phyloP scores from a whole-genome alignment of 2,329 filamentous ascomycete species.

The Venturia aucupariae region DNA sequence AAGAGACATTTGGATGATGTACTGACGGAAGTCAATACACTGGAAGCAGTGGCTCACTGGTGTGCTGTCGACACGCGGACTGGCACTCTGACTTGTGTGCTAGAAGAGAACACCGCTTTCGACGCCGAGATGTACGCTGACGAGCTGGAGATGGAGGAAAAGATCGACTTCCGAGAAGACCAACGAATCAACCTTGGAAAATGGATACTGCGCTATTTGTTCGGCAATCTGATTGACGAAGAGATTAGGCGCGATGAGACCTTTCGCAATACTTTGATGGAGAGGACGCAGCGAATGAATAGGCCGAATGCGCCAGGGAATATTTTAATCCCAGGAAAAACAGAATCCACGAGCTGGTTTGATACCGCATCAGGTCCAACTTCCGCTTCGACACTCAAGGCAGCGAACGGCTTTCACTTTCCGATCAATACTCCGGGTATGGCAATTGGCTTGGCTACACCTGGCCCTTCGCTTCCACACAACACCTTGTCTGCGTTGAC shows the following conservation, averaged over 20 bases:
- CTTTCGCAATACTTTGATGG: slow-evolving; percentile 60
- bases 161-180: slow-evolving; percentile 79
- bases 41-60: slow-evolving; percentile 88
- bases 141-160: slow-evolving; percentile 64
- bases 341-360: slow-evolving; percentile 38
- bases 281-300: slow-evolving; percentile 39
- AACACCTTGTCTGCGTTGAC: neutral
- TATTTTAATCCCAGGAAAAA: slow-evolving; percentile 49
- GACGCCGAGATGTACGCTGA: slow-evolving; percentile 97
- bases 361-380: slow-evolving; percentile 30
- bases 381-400: slow-evolving; percentile 43
- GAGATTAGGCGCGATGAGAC: slow-evolving; percentile 74
- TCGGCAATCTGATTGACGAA: slow-evolving; percentile 80
- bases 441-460: slow-evolving; percentile 69
- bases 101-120: slow-evolving; percentile 94
- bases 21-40: slow-evolving; percentile 73
- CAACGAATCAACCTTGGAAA: slow-evolving; percentile 94
- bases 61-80: slow-evolving; percentile 92
- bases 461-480: slow-evolving; percentile 36
- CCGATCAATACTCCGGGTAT: slow-evolving; percentile 65
- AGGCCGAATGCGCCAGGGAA: slow-evolving; percentile 33
- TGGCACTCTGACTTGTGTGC: slow-evolving; percentile 77
- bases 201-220: slow-evolving; percentile 90
- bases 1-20: slow-evolving; percentile 93
- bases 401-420: slow-evolving; percentile 50